Base-by-base conservation (phyloP, 1,284 basidiomycete species). In the Fistulinella cinereoalba region DNA sequence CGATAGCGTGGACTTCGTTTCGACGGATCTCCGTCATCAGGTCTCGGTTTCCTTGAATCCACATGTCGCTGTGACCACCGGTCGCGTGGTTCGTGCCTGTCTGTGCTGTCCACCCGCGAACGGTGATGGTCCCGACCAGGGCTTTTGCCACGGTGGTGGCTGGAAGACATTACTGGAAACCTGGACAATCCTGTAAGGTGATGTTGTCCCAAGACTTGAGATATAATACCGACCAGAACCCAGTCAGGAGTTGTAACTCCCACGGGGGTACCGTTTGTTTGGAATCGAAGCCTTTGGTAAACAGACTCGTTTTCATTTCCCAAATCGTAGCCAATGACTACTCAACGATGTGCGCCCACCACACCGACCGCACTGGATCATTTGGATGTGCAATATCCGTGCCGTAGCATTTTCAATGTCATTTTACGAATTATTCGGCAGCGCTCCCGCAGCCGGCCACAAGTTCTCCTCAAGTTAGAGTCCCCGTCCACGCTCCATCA, bases 231-330 rank as follows among this genome's bases (percentile, higher is more conserved):
- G n/a, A n/a, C n/a, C n/a, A n/a, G n/a, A n/a, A n/a, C n/a, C n/a
- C n/a, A n/a, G n/a, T n/a, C n/a, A n/a, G n/a, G n/a, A n/a, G n/a
- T n/a, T n/a, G n/a, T n/a, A n/a, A n/a, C 6, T 32, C 29, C 29
- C 29, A 32, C 6, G 29, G 29, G 6, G 29, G 13, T n/a, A 32
- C 7, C 21, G n/a, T 24, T 62, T 61, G 64, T 61, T 62, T 66
- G 62, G 61, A 60, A 47, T 50, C 18, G 16, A 62, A 32, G 64
- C 46, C 32, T 49, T 62, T 58, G 51, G 45, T 38, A 62, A 66
- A 66, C 62, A 66, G 58, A 55, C 21, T 3, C n/a, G 16, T 22
- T 38, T 34, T 31, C 33, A 19, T 34, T 10, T 19, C 33, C 18
- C 33, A n/a, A 32, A 15, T 18, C 43, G 39, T 42, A 36, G 58